phyloP scores from a whole-genome alignment of 306 rosid species.

The Pueraria montana region DNA sequence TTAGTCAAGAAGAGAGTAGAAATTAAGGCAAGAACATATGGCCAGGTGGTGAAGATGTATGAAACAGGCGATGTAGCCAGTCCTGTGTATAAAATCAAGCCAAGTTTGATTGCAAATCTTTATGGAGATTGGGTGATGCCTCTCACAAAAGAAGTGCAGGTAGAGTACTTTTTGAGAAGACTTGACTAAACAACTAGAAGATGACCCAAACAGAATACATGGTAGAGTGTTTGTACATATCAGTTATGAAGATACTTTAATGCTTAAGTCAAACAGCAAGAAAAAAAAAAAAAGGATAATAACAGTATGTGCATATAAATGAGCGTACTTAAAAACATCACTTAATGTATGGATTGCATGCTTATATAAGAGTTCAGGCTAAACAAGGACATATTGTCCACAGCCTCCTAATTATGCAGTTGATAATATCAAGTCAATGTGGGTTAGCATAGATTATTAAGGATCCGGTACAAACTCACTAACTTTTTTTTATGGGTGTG shows the following conservation, averaged over 20 bases:
- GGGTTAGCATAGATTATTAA: too few species aligned
- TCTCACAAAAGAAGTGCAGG: slow-evolving; percentile 69
- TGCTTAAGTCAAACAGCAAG: neutral
- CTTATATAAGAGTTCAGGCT: neutral
- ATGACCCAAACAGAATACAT: neutral
- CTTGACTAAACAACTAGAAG: slow-evolving; percentile 38
- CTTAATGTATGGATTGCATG: neutral
- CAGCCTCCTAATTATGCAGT: neutral
- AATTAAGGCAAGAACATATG: slow-evolving; percentile 56
- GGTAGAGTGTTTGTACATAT: neutral
- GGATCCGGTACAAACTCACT: too few species aligned
- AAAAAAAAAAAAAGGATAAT: neutral
- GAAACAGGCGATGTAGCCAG: slow-evolving; percentile 36
- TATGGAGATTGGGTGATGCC: slow-evolving; percentile 69
- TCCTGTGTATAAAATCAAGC: slow-evolving; percentile 60
- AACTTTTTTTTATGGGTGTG: too few species aligned
- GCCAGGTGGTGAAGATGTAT: slow-evolving; percentile 48
- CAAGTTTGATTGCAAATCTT: slow-evolving; percentile 54
- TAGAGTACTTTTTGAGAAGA: slow-evolving; percentile 66
- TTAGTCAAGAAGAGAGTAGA: slow-evolving; percentile 59
- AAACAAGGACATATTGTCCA: neutral
- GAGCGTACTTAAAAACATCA: neutral
- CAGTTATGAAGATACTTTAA: neutral
- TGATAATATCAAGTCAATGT: neutral
- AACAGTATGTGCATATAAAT: neutral